Base-by-base conservation (phyloP, 768 basidiomycete species). In the Candolleomyces aberdarensis region DNA sequence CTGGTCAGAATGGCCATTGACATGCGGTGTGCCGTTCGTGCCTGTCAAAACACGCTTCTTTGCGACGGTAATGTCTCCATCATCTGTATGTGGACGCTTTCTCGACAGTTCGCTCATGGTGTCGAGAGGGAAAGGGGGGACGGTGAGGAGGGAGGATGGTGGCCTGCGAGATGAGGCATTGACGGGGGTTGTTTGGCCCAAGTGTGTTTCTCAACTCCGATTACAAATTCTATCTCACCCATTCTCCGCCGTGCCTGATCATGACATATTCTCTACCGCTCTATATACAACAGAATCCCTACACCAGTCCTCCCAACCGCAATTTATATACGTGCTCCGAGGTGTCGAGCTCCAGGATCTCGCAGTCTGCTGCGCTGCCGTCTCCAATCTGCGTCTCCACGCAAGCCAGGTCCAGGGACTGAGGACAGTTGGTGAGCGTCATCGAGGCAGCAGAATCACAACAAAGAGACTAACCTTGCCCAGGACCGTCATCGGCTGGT, bases 371-470 rank as follows among this genome's bases (percentile, higher is more conserved):
- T 60, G 69, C 69, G 54, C 85, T 83, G 0, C 90, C 90, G 60
- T 91, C 83, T 6, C 94, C 94, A 57, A 96, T 87, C 72, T 98
- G 96, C 22, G 94, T 92, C 74, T 98, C 96, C 9, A 98, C 85
- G 68, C 96, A 98, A 9, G 92, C 81, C 64, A 94, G 83, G 66
- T 94, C 92, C 74, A 94, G 82, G 11, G 78, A 71, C 89, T 93
- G 69, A 41, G 60, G 19, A 61, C 62, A 59, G 62, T 40, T 20
- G 14, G 61, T 74, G 39, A 73, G 67, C 63, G 48, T 56, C 52
- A 5, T 26, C 26, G 26, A 26, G 2, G 26, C 26, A 26, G 26
- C 26, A n/a, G 40, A 50, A 47, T 50, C 22, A 17, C 17, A 41
- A 54, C 57, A 31, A 44, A 49, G 56, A 51, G 40, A 72, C 79